Conservation (phyloP, 2,329 filamentous ascomycete genomes). For the Fusarium luffae region DNA sequence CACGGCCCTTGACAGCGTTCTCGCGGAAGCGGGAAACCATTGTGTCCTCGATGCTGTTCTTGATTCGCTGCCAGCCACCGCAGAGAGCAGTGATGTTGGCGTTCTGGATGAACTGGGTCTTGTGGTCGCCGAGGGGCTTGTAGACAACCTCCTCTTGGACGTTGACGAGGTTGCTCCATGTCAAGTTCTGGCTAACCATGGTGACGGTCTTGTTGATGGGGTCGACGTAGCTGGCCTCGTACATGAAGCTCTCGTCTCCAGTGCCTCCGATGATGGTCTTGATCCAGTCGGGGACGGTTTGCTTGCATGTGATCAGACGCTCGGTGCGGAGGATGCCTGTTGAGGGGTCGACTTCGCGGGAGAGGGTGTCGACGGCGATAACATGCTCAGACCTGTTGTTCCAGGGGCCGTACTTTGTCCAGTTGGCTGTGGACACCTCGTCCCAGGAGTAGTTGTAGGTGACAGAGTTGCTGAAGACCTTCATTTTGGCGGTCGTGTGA, state of each 20-base stretch:
- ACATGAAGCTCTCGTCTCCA: slow-evolving; percentile 85
- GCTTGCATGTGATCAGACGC: slow-evolving; percentile 71
- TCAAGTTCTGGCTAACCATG: slow-evolving; percentile 96
- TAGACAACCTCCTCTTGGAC: slow-evolving; percentile 95
- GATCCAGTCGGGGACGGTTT: slow-evolving; percentile 80
- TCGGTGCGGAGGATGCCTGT: slow-evolving; percentile 72
- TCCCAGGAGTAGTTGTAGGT: slow-evolving; percentile 99
- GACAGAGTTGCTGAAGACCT: slow-evolving; percentile 90
- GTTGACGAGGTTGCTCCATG: slow-evolving; percentile 87
- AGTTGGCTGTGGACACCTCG: slow-evolving; percentile 96
- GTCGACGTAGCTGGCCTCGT: slow-evolving; percentile 96
- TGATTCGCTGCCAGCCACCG: slow-evolving; percentile 96
- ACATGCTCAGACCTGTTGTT: slow-evolving; percentile 99
- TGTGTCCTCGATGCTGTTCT: slow-evolving; percentile 94
- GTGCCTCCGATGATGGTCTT: slow-evolving; percentile 78
- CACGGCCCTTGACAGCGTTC: slow-evolving; percentile 88
- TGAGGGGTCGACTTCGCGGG: slow-evolving; percentile 68
- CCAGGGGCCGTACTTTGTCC: slow-evolving; percentile 99
- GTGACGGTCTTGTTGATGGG: slow-evolving; percentile 85
- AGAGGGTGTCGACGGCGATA: slow-evolving; percentile 92
- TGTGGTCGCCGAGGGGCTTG: slow-evolving; percentile 66
- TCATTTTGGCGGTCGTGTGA: slow-evolving; percentile 69
- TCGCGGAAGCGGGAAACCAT: slow-evolving; percentile 90
- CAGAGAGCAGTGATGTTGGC: slow-evolving; percentile 94
- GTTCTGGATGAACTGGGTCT: slow-evolving; percentile 87